Conservation (phyloP, 768 basidiomycete species). For the Panellus pusillus region DNA sequence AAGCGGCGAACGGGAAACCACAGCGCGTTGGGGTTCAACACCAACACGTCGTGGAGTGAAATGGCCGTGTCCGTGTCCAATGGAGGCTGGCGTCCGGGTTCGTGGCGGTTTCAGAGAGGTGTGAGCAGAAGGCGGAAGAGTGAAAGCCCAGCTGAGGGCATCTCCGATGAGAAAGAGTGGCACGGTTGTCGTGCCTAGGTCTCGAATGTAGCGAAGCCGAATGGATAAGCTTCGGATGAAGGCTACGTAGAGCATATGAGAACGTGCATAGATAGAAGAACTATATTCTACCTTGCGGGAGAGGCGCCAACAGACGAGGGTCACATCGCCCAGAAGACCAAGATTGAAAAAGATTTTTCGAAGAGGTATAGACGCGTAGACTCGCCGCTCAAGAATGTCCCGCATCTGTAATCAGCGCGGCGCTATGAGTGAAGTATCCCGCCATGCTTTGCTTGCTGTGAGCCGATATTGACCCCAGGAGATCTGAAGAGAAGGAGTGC, state of each 20-base stretch:
- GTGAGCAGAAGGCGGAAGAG: slow-evolving; percentile 46
- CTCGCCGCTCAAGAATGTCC: slow-evolving; percentile 89
- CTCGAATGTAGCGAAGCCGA: slow-evolving; percentile 92
- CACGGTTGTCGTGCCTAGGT: slow-evolving; percentile 92
- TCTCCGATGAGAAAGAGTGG: slow-evolving; percentile 85
- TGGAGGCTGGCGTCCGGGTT: slow-evolving; percentile 63
- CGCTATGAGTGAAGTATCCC: slow-evolving; percentile 89
- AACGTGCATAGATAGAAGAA: slow-evolving; percentile 54
- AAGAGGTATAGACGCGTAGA: slow-evolving; percentile 17
- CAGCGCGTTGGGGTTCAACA: slow-evolving; percentile 86
- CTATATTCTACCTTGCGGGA: slow-evolving; percentile 43
- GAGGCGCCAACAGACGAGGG: slow-evolving; percentile 82
- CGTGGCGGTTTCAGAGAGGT: slow-evolving; percentile 66
- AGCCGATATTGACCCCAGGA: slow-evolving; percentile 78
- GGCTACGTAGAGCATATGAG: slow-evolving; percentile 39
- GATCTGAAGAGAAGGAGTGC: no score
- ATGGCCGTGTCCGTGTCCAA: slow-evolving; percentile 59
- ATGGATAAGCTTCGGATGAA: slow-evolving; percentile 81
- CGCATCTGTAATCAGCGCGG: slow-evolving; percentile 89
- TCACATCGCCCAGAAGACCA: slow-evolving; percentile 14
- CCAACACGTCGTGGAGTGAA: slow-evolving; percentile 53
- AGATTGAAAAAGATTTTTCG: neutral
- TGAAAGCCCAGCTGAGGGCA: slow-evolving; percentile 81
- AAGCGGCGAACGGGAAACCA: slow-evolving; percentile 95
- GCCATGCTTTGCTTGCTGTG: slow-evolving; percentile 80